Base-by-base conservation (phyloP, 2,329 filamentous ascomycete species). In the Fusarium equiseti region DNA sequence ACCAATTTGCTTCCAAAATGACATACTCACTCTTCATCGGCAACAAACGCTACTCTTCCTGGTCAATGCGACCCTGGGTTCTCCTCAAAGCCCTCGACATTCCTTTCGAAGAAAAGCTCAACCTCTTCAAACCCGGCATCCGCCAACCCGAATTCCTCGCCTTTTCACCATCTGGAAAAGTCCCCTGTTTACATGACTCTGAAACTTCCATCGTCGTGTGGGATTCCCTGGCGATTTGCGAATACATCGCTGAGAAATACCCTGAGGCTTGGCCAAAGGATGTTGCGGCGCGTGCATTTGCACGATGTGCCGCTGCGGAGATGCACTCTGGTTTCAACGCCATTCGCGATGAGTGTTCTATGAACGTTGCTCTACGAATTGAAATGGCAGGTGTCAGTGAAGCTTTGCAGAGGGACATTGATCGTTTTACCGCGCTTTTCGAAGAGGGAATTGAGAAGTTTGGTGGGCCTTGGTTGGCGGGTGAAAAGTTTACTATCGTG, bases 191-290 rank as follows among this genome's bases (percentile, higher is more conserved):
- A 13, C 75, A 81, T 27, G 78, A 82, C 55, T 65, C 49, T 18
- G 71, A 74, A 13, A 52, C 52, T 1, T 60, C 70, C 13, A 75
- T 82, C 32, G 63, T 81, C 9, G 73, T 86, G 52, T 83, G 80
- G 75, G 85, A 87, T 65, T 86, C 84, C 0, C 78, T 86, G 16
- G 81, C 85, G 59, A 86, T 87, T 50, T 77, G 77, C 76, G 84
- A 86, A 59, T 83, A 82, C 69, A 73, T 86, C 6, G 82, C 83
- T 20, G 84, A 86, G 62, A 68, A 72, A 22, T 72, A 83, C 52
- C 81, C 83, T 0, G 63, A 61, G n/a, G 79, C 82, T 1, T 86
- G 84, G 81, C 84, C 85, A 0, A 35, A 57, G 8, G 79, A 82
- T 61, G 53, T 74, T 15, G 72, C 75, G 7, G 80, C 83, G 4